Base-by-base conservation (phyloP, 2,329 filamentous ascomycete species). In the Diaporthe humulicola region DNA sequence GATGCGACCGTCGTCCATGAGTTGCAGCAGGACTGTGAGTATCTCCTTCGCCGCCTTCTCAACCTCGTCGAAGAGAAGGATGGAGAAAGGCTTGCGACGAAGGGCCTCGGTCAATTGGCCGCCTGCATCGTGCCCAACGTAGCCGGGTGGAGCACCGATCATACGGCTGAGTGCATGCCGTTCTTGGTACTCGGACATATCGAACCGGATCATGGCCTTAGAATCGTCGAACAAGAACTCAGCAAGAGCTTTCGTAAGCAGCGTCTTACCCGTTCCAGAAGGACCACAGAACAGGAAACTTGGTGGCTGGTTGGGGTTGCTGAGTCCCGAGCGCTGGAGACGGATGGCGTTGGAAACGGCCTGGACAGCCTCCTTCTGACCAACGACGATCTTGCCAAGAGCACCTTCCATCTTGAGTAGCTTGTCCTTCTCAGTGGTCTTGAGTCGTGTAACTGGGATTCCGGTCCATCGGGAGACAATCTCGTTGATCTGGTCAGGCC, bases 141-240 rank as follows among this genome's bases (percentile, higher is more conserved):
- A 99, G 77, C 97, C 97, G 6, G 97, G 97, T 28, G 97, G 97
- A 28, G 97, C 96, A 82, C 97, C 97, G 79, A 99, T 99, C 95
- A 99, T 98, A 76, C 97, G 92, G 83, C 95, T 98, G 19, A 99
- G 90, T 0, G 96, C 94, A 83, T 99, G 97, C 7, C 96, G 93
- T 85, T 99, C 97, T 85, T 99, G 97, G 84, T 99, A 99, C 85
- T 99, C 97, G 7, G 96, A 98, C 97, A 99, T 99, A 83, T 99
- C 97, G 86, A 99, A 98, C 52, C 97, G 94, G 80, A 99, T 98
- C 97, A 99, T 98, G 45, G 96, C 89, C 87, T 98, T 98, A 36
- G 96, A 87, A 79, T 99, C 97, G 82, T 99, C 97, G 86, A 99
- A 99, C 38, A 99, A 88, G 87, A 99, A 99, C 84, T 99, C 97